These are phyloP conservation scores for Fraxinus baroniana DNA, from an alignment of 305 asterid genomes.

Conservation along the genomic window DNA sequence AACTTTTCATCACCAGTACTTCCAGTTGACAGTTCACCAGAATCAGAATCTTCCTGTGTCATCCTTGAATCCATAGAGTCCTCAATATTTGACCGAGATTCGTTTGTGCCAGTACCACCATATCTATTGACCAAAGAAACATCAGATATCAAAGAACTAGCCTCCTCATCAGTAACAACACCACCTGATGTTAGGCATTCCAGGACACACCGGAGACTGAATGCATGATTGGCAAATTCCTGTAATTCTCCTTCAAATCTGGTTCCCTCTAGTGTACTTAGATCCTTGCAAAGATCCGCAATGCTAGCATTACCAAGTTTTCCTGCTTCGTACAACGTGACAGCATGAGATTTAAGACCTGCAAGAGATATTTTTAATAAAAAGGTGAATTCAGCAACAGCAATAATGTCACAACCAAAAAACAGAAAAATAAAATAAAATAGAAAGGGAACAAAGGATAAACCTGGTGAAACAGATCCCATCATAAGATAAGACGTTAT, in stretches of 20 bases:
- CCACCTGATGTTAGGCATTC: slow-evolving; percentile 97
- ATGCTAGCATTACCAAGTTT: slow-evolving; percentile 91
- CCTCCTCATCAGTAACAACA: slow-evolving; percentile 52
- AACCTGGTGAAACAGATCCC: slow-evolving; percentile 99
- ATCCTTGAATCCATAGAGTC: slow-evolving; percentile 27
- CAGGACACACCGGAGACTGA: slow-evolving; percentile 88
- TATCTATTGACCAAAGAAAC: slow-evolving; percentile 30
- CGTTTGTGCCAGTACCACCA: slow-evolving; percentile 32
- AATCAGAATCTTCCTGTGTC: slow-evolving; percentile 36
- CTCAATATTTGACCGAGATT: slow-evolving; percentile 33
- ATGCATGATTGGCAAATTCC: slow-evolving; percentile 98
- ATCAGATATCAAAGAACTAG: slow-evolving; percentile 38
- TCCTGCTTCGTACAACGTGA: slow-evolving; percentile 97
- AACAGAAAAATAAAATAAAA: background rate
- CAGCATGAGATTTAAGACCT: slow-evolving; percentile 98
- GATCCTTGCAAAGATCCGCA: slow-evolving; percentile 89
- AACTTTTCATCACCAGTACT: slow-evolving; percentile 29
- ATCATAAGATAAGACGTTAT: slow-evolving; percentile 99
- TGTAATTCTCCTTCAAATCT: slow-evolving; percentile 98
- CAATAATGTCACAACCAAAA: slow-evolving; percentile 9
- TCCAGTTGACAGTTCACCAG: slow-evolving; percentile 38
- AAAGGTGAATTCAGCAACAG: slow-evolving; percentile 13
- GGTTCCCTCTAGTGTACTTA: slow-evolving; percentile 83
- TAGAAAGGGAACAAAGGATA: slow-evolving; percentile 24
- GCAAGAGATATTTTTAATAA: slow-evolving; percentile 26